Evolutionary conservation across 352 stramenopile genomes (phyloP).

Genomic region (Pseudoperonospora humuli): DNA sequence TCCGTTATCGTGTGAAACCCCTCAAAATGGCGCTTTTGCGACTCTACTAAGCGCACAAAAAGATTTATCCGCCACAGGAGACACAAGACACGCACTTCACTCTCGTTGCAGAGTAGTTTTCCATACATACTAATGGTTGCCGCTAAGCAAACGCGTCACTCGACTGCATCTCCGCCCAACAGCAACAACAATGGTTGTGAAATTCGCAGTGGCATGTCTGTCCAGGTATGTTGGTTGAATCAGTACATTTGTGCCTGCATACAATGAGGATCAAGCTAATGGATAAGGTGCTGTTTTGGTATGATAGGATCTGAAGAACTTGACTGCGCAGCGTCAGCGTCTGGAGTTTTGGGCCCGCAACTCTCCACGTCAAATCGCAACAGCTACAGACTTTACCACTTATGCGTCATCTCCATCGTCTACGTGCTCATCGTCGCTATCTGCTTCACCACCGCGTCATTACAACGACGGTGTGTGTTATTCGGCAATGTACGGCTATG

Average conservation of each 20-base stretch:
- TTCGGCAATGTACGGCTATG: slow-evolving; percentile 13
- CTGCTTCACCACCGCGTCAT: slow-evolving; percentile 17
- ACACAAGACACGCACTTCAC: slow-evolving; percentile 1
- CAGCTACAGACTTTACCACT: slow-evolving; percentile 18
- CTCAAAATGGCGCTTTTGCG: slow-evolving; percentile 5
- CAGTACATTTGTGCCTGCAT: neutral
- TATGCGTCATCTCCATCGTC: slow-evolving; percentile 26
- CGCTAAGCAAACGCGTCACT: slow-evolving; percentile 26
- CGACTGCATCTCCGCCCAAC: neutral
- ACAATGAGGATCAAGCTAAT: neutral
- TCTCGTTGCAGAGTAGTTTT: slow-evolving; percentile 10
- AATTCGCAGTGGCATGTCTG: slow-evolving; percentile 80
- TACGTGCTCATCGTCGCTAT: slow-evolving; percentile 27
- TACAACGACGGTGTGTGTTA: slow-evolving; percentile 13
- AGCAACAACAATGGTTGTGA: slow-evolving; percentile 39
- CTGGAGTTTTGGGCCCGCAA: slow-evolving; percentile 59
- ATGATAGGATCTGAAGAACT: slow-evolving; percentile 61
- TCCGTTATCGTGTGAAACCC: slow-evolving; percentile 12
- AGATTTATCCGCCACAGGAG: slow-evolving; percentile 13
- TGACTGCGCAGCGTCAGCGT: slow-evolving; percentile 73
- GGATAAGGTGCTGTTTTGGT: neutral
- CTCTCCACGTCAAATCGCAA: slow-evolving; percentile 32
- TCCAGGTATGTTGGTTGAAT: slow-evolving; percentile 35
- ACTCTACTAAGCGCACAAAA: slow-evolving; percentile 5
- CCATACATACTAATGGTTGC: slow-evolving; percentile 25